Evolutionary conservation across 805 yeast genomes (phyloP).

Genomic region (Kodamaea jinghongensis): DNA sequence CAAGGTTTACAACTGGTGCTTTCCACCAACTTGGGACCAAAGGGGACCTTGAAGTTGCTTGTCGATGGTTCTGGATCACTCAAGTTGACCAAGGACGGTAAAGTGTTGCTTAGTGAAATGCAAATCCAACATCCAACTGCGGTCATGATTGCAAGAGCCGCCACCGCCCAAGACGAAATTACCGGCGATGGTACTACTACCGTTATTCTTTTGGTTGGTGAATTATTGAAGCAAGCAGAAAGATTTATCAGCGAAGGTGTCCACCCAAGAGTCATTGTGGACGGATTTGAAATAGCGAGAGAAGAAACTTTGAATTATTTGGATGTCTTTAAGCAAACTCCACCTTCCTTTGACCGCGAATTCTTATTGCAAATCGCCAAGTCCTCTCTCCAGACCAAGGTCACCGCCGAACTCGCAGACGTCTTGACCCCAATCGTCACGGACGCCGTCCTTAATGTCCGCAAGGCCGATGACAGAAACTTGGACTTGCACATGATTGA

Average conservation of each 20-base stretch:
- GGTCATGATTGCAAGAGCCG: slow-evolving; percentile 79
- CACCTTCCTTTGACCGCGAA: slow-evolving; percentile 71
- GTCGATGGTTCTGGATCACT: slow-evolving; percentile 97
- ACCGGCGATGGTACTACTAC: slow-evolving; percentile 99
- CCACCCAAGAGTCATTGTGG: slow-evolving; percentile 91
- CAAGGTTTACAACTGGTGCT: slow-evolving; percentile 93
- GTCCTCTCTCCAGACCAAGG: slow-evolving; percentile 85
- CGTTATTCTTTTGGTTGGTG: slow-evolving; percentile 92
- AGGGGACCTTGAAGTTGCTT: slow-evolving; percentile 92
- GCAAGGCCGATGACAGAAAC: slow-evolving; percentile 42
- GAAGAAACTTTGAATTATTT: slow-evolving; percentile 68
- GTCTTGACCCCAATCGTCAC: slow-evolving; percentile 91
- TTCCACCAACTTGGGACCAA: slow-evolving; percentile 91
- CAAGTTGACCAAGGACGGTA: slow-evolving; percentile 96
- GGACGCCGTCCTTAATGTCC: slow-evolving; percentile 87
- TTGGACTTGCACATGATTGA: slow-evolving; percentile 96
- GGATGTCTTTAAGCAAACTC: slow-evolving; percentile 58
- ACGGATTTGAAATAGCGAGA: slow-evolving; percentile 92
- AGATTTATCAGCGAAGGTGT: slow-evolving; percentile 89
- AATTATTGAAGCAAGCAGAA: slow-evolving; percentile 90
- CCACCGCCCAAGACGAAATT: slow-evolving; percentile 97
- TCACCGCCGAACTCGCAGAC: slow-evolving; percentile 70
- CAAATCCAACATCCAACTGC: slow-evolving; percentile 68
- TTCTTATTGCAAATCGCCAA: slow-evolving; percentile 88
- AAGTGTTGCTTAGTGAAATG: slow-evolving; percentile 91